Evolutionary conservation across 441 rosid genomes (phyloP).

Genomic region (Aleurites moluccanus): DNA sequence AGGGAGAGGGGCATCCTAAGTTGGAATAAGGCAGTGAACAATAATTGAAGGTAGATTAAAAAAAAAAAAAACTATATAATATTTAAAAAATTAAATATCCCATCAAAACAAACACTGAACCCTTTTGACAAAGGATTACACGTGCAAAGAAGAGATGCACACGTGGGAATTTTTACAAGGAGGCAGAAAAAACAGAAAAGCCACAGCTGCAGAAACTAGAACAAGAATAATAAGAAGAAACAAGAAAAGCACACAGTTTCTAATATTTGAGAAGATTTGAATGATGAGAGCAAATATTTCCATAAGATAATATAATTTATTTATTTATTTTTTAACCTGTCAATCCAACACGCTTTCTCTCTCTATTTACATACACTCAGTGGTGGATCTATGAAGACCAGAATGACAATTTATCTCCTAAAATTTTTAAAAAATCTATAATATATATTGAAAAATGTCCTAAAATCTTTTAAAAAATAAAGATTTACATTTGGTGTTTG

Average conservation of each 20-base stretch:
- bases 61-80: no score
- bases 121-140: conserved; percentile 20
- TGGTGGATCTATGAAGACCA: no score
- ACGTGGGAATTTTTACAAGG: conserved; percentile 27
- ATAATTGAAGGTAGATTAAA: conserved; percentile 28
- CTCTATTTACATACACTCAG: no score
- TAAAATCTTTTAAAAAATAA: no score
- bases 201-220: neutral
- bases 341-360: no score
- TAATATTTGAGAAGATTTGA: neutral
- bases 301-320: neutral
- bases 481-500: no score
- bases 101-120: conserved; percentile 20
- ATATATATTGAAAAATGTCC: no score
- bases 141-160: conserved; percentile 29
- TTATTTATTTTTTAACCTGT: conserved; percentile 1
- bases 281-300: conserved; percentile 4
- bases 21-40: conserved; percentile 11
- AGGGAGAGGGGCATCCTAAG: no score
- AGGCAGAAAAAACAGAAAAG: neutral
- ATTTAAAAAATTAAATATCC: neutral
- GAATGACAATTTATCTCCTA: no score
- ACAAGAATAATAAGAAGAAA: neutral
- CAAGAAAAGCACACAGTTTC: neutral
- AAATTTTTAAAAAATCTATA: no score